These are phyloP conservation scores for Phlyctochytrium arcticum DNA, from an alignment of 192 early-diverging fungal species.

Conservation along the genomic window DNA sequence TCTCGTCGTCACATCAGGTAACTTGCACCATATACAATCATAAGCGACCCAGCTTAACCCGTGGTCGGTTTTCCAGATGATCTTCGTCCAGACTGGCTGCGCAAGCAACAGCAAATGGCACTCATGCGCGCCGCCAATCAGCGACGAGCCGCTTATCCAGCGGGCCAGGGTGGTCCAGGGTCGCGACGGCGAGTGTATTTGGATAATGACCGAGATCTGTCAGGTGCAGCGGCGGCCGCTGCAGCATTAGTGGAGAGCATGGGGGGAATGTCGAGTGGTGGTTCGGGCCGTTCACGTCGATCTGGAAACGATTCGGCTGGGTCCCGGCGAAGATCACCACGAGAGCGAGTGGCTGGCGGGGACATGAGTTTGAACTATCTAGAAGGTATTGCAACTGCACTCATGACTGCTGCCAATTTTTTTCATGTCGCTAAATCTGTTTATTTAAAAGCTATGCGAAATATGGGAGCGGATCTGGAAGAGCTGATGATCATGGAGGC, in stretches of 20 bases:
- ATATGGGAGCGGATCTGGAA: constrained; percentile 80
- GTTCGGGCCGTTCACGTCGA: background rate
- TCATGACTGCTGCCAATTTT: background rate
- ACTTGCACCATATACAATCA: background rate
- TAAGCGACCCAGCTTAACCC: too few species aligned
- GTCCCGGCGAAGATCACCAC: background rate
- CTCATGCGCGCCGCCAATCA: constrained; percentile 23
- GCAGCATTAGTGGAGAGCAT: constrained; percentile 22
- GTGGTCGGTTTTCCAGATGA: constrained; percentile 66
- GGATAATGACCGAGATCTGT: constrained; percentile 5
- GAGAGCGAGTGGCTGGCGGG: background rate
- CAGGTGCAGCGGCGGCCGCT: constrained; percentile 17
- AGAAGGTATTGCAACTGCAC: constrained; percentile 8
- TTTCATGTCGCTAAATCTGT: background rate
- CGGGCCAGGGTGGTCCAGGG: constrained; percentile 7
- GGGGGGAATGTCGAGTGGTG: background rate
- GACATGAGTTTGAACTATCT: constrained; percentile 15
- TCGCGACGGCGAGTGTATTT: constrained; percentile 3
- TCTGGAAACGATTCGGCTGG: background rate
- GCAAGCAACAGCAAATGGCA: constrained; percentile 41
- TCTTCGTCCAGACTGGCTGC: constrained; percentile 66
- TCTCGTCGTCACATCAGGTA: constrained; percentile 34
- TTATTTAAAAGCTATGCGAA: constrained; percentile 54
- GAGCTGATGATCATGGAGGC: constrained; percentile 93
- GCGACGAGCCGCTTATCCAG: constrained; percentile 15